Conservation (phyloP, 352 stramenopile species). For the Phytophthora agathidicida region DNA sequence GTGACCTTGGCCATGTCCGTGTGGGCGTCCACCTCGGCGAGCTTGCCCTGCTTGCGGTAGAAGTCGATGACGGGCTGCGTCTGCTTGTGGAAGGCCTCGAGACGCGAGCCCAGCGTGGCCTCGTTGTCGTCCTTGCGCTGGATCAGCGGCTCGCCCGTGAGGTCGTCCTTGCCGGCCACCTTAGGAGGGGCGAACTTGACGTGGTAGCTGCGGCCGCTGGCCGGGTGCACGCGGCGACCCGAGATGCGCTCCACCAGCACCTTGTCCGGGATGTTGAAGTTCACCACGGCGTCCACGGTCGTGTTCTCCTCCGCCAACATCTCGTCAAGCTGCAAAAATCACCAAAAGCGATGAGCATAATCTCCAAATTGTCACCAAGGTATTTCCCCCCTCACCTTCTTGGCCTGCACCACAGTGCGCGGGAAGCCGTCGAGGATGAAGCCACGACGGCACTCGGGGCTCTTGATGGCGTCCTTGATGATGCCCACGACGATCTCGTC, state of each 20-base stretch:
- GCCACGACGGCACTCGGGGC: constrained; percentile 96
- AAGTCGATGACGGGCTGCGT: constrained; percentile 96
- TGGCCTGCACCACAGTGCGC: constrained; percentile 96
- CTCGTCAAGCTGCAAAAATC: constrained; percentile 89
- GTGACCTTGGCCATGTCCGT: constrained; percentile 86
- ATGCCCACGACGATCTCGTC: constrained; percentile 99
- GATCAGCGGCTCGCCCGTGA: constrained; percentile 97
- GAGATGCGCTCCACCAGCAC: constrained; percentile 97
- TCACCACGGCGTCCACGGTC: constrained; percentile 92
- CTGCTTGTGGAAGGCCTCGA: constrained; percentile 96
- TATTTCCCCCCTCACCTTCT: constrained; percentile 72
- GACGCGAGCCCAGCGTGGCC: constrained; percentile 90
- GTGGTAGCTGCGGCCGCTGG: constrained; percentile 97
- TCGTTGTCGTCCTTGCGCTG: constrained; percentile 98
- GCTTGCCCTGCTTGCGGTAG: constrained; percentile 87
- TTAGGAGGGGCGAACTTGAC: constrained; percentile 98
- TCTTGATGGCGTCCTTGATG: constrained; percentile 98
- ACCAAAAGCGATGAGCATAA: constrained; percentile 9
- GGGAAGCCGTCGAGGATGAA: constrained; percentile 99
- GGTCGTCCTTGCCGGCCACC: constrained; percentile 87
- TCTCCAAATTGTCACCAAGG: not conserved
- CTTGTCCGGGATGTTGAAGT: constrained; percentile 96
- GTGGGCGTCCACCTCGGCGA: constrained; percentile 92
- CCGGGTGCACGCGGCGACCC: constrained; percentile 95
- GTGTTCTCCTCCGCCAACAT: constrained; percentile 93